Evolutionary conservation across 306 rosid genomes (phyloP), one percentile per base, ranked within the genome.

Genomic region (Quercus wislizeni): DNA sequence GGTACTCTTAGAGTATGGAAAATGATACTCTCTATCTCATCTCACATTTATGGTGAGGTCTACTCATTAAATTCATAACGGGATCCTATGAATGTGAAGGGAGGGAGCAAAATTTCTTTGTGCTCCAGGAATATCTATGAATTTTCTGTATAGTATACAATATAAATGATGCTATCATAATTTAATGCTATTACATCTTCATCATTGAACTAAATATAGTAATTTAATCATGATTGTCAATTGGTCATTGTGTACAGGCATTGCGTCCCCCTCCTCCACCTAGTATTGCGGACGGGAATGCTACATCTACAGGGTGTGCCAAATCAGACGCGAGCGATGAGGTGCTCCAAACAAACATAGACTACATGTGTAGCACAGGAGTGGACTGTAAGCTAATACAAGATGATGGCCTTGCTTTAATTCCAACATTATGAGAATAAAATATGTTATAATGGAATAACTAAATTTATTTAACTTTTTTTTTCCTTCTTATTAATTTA

Each of bases 301-400:
- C 43, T 38, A 38, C 43, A 38, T 38, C 43, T 38, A 67, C 54
- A 4, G 84, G 92, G 92, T 88, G 92, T 88, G 76, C 83, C 4
- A 84, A 58, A 63, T 2, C 63, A 55, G 55, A 82, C 46, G 79
- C 74, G 0, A 59, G 76, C 11, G 79, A 82, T 10, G 90, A 59
- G 57, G 84, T 72, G 76, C 49, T 88, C 58, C 90, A 88, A 80
- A 61, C 52, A 80, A 88, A 88, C 69, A 77, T 88, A 25, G 90
- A 88, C 73, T 88, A 79, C 79, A 88, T 78, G 56, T 88, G 92
- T 31, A 84, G 83, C 76, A 74, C 25, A 0, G 78, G 85, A 82
- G 85, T 86, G 59, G 88, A 88, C 55, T 86, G 92, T 69, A 76
- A 80, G 78, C 81, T 84, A 14, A 86, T 86, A 10, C 70, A 80